Evolutionary conservation across 495 filamentous ascomycete genomes (phyloP).

Genomic region (Melanomma pulvis-pyrius): DNA sequence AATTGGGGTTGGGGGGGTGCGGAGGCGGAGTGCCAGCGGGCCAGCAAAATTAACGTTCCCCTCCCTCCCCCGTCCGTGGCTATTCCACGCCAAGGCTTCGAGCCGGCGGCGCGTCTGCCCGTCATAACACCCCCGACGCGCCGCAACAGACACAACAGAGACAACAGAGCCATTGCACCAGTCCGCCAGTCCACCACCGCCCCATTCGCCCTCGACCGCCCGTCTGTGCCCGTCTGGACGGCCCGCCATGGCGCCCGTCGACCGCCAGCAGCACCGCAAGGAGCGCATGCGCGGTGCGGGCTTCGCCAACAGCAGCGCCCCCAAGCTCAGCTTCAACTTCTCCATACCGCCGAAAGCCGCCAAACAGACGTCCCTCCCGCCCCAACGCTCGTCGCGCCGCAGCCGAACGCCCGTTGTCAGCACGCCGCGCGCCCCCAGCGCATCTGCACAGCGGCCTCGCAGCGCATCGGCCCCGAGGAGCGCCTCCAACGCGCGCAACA

Average conservation of each 20-base stretch:
- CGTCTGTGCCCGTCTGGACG: not conserved
- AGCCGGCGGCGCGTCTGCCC: not conserved
- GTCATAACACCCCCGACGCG: slow-evolving; percentile 1
- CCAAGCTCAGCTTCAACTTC: slow-evolving; percentile 27
- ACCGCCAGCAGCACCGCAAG: slow-evolving; percentile 21
- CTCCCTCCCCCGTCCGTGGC: too few relatives aligned
- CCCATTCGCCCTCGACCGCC: not conserved
- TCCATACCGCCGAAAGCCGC: not conserved
- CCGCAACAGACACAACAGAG: not conserved
- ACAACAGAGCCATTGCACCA: not conserved
- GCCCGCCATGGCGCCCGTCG: not conserved
- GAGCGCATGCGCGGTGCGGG: slow-evolving; percentile 35
- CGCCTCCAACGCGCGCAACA: not conserved
- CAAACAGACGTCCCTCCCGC: slow-evolving; percentile 7
- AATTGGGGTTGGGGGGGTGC: not conserved
- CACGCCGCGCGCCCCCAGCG: not conserved
- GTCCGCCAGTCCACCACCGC: not conserved
- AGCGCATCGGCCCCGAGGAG: slow-evolving; percentile 23
- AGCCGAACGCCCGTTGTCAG: not conserved
- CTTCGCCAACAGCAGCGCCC: slow-evolving; percentile 11
- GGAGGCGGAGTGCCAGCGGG: not conserved
- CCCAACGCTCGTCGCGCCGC: slow-evolving; percentile 12
- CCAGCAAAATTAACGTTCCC: not conserved
- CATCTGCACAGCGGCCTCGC: slow-evolving; percentile 14
- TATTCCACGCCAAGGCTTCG: not conserved